These are phyloP conservation scores for Geosmithia morbida DNA, from an alignment of 2,329 filamentous ascomycete species.

Conservation along the genomic window DNA sequence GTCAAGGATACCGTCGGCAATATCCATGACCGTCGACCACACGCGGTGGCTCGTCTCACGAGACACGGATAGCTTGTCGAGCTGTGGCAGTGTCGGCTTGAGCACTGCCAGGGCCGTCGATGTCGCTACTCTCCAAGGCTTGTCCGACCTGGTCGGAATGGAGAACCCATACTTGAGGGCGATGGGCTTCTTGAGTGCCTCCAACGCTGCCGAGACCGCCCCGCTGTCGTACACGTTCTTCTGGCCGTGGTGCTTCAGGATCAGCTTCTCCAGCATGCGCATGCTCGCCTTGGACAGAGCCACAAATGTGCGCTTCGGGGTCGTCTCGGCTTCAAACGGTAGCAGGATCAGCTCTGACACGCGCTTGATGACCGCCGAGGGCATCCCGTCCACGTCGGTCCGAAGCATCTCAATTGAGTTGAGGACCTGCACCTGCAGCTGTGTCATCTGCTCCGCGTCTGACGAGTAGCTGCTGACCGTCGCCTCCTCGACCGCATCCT, in stretches of 20 bases:
- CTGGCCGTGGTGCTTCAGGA: conserved; percentile 44
- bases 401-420: conserved; percentile 53
- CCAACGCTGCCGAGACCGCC: conserved; percentile 49
- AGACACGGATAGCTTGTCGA: conserved; percentile 34
- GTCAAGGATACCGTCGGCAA: conserved; percentile 54
- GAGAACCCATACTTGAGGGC: conserved; percentile 68
- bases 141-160: conserved; percentile 52
- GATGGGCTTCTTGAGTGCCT: conserved; percentile 56
- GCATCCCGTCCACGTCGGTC: conserved; percentile 48
- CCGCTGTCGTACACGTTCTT: conserved; percentile 56
- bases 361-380: conserved; percentile 53
- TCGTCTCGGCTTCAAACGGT: conserved; percentile 38
- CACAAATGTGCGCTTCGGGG: conserved; percentile 62
- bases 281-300: conserved; percentile 79
- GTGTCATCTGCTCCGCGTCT: conserved; percentile 60
- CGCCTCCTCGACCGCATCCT: conserved; percentile 56
- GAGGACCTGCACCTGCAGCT: conserved; percentile 56
- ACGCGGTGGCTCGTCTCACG: conserved; percentile 35
- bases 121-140: conserved; percentile 72
- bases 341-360: conserved; percentile 58
- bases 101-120: conserved; percentile 55
- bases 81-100: conserved; percentile 45
- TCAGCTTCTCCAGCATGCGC: conserved; percentile 47
- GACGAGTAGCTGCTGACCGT: conserved; percentile 52
- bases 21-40: conserved; percentile 55